phyloP scores from a whole-genome alignment of 179 eudicot genomes.

The Sideroxylon spinosum region DNA sequence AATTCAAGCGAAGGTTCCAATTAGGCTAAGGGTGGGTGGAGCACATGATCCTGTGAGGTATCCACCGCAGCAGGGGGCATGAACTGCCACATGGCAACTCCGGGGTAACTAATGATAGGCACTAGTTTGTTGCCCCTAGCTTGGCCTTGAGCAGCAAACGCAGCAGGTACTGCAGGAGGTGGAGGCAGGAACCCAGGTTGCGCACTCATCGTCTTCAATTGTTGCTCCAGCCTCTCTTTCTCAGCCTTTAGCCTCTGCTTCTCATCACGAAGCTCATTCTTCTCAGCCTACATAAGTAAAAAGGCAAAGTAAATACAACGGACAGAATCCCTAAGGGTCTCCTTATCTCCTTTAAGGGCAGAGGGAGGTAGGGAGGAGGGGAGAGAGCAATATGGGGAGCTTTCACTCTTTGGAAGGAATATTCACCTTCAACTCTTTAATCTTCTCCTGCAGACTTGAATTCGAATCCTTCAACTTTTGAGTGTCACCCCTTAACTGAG shows the following conservation, averaged over 20 bases:
- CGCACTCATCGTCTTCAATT: conserved; percentile 48
- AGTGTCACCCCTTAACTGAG: conserved; percentile 73
- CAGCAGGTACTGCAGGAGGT: conserved; percentile 53
- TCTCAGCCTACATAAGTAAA: conserved; percentile 49
- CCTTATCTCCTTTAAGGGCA: neutral
- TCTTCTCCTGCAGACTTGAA: conserved; percentile 66
- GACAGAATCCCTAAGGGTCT: neutral
- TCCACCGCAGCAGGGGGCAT: conserved; percentile 86
- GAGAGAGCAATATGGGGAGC: neutral
- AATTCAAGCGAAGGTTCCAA: conserved; percentile 18
- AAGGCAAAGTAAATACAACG: neutral
- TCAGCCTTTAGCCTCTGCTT: conserved; percentile 78
- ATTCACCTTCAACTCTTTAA: conserved; percentile 71
- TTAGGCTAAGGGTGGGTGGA: conserved; percentile 85
- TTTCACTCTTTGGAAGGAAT: neutral
- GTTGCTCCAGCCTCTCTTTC: conserved; percentile 79
- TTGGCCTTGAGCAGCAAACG: conserved; percentile 55
- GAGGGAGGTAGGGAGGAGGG: no score
- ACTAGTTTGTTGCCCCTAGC: conserved; percentile 63
- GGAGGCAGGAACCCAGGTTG: conserved; percentile 55
- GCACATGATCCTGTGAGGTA: conserved; percentile 79
- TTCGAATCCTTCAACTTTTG: conserved; percentile 88
- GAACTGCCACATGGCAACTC: conserved; percentile 95
- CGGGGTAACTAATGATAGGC: conserved; percentile 71
- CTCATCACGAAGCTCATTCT: conserved; percentile 82